phyloP scores from a whole-genome alignment of 768 basidiomycete species.

The Mycena alexandri region DNA sequence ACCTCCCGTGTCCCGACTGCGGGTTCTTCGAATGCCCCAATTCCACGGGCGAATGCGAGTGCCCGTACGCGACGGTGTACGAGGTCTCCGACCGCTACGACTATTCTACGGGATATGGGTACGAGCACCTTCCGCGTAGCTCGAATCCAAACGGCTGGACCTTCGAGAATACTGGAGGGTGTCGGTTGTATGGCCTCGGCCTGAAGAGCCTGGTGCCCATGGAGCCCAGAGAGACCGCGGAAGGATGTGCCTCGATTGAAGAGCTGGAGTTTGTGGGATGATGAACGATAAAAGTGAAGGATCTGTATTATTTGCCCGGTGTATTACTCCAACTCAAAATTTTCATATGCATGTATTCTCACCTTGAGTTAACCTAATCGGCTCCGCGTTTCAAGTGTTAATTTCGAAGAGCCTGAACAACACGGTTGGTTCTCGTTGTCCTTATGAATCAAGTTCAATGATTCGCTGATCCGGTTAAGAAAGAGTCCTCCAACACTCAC shows the following conservation, averaged over 20 bases:
- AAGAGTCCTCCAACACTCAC: too few species aligned
- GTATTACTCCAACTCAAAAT: not conserved
- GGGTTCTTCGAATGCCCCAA: constrained; percentile 20
- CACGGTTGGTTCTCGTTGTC: too few species aligned
- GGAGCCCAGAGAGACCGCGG: not conserved
- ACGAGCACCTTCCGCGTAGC: constrained; percentile 19
- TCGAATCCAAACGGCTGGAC: constrained; percentile 22
- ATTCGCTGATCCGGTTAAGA: too few species aligned
- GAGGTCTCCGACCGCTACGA: not conserved
- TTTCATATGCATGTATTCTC: not conserved
- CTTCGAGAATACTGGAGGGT: constrained; percentile 28
- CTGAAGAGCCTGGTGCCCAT: constrained; percentile 4
- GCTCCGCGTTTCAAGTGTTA: not conserved
- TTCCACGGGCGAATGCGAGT: not conserved
- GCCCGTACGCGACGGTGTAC: constrained; percentile 13
- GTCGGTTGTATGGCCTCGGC: constrained; percentile 18
- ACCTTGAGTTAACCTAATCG: not conserved
- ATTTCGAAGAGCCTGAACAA: too few species aligned
- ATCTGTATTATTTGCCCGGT: not conserved
- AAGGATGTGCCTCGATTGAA: not conserved
- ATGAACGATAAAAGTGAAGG: not conserved
- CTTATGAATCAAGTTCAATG: too few species aligned
- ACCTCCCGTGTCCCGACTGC: too few species aligned
- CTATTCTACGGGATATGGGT: constrained; percentile 6
- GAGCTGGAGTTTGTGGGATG: not conserved